Base-by-base conservation (phyloP, 495 filamentous ascomycete species). In the Mytilinidion resinicola region DNA sequence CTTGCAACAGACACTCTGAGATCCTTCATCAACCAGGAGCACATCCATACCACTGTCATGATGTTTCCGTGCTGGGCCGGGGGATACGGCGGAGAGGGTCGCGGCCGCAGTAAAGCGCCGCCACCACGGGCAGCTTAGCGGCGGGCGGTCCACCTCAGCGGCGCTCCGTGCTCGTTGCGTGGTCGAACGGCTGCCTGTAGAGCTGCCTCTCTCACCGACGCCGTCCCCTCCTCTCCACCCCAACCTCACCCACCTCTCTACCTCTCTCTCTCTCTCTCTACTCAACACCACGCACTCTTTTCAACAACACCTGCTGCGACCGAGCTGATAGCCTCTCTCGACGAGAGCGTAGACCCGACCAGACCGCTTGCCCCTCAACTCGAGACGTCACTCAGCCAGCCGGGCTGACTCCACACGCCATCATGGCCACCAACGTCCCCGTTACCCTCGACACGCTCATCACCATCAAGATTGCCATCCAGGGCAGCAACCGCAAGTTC, bases 381-480 rank as follows among this genome's bases (percentile, higher is more conserved):
- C 46, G 9, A 20, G 21, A 57, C 59, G 56, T 68, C 62, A 63
- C 59, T 55, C 56, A 54, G 42, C 17, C 41, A 44, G 19, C 42
- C 51, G 14, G 25, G 5, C 30, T 46, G 21, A 43, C 48, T 37
- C 15, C 56, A 53, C 10, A 8, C 15, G 59, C 61, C 64, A 55
- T 66, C 25, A 84, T 83, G 80, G 76, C 81, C 53, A 76, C 76
- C 59, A 72, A 74, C 60, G 72, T 70, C 48, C 70, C 76, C n/a
- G 76, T 82, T 55, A 76, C 77, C 33, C 82, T 82, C 36, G 89
- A 91, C 55, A 91, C 89, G 54, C 73, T 85, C 55, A 86, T 99
- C 67, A 89, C 87, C 52, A 74, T 96, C 73, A 97, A 97, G 76
- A 78, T 96, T 63, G 82, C 81, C 57, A 80, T 86, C 62, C 83